Percentiles rank a stretch among this genome's conserved stretches.
phyloP scores from a whole-genome alignment of 352 stramenopile genomes.

The Phytophthora sojae region DNA sequence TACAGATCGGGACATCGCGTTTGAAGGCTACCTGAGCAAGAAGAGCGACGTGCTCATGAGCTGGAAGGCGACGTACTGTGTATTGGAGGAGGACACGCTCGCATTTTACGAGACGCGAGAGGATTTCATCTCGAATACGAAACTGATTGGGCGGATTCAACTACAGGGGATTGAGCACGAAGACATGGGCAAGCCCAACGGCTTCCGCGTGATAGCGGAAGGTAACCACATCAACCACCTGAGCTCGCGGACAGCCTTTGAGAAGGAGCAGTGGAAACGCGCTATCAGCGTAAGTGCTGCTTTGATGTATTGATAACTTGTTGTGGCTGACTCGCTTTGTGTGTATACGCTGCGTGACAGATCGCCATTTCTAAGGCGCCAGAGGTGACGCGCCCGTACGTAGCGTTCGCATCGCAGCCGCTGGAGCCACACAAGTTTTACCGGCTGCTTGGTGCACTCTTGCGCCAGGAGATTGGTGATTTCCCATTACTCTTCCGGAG shows the following conservation, averaged over 20 bases:
- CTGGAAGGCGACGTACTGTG: constrained; percentile 83
- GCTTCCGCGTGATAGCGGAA: constrained; percentile 73
- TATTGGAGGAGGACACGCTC: constrained; percentile 80
- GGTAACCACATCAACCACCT: constrained; percentile 75
- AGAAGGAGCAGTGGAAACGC: constrained; percentile 86
- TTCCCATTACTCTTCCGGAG: constrained; percentile 82
- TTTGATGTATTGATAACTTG: not conserved
- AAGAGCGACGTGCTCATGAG: constrained; percentile 78
- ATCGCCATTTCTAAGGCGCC: constrained; percentile 66
- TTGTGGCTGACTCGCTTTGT: constrained; percentile 9
- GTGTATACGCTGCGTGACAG: constrained; percentile 25
- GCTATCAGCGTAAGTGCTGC: constrained; percentile 55
- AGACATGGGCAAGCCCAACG: constrained; percentile 66
- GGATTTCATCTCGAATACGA: constrained; percentile 84
- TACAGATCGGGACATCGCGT: constrained; percentile 71
- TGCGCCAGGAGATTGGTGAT: constrained; percentile 76
- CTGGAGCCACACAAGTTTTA: constrained; percentile 81
- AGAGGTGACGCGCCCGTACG: constrained; percentile 50
- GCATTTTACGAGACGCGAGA: constrained; percentile 84
- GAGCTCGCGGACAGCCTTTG: constrained; percentile 78
- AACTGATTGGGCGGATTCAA: constrained; percentile 80
- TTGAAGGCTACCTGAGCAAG: constrained; percentile 87
- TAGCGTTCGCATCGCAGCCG: constrained; percentile 79
- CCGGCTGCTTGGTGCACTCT: constrained; percentile 63
- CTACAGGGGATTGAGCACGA: constrained; percentile 76